Percentiles rank a stretch among this genome's conserved stretches.
Conservation (phyloP, 495 filamentous ascomycete species). For the Elaphomyces granulatus region DNA sequence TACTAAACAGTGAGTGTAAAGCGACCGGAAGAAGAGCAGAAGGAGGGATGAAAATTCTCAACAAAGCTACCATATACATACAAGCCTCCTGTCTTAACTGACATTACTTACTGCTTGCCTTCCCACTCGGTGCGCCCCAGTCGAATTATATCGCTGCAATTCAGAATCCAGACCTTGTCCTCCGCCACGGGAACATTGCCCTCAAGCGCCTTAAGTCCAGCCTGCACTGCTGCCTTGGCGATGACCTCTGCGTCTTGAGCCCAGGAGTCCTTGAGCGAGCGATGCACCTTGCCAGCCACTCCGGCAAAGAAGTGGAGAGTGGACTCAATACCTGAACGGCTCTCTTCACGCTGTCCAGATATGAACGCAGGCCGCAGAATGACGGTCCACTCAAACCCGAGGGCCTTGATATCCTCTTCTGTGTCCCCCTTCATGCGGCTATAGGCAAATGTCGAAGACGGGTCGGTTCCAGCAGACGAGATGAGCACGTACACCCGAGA, state of each 20-base stretch:
- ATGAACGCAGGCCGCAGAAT: slow-evolving; percentile 65
- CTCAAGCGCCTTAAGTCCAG: slow-evolving; percentile 32
- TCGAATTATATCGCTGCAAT: slow-evolving; percentile 23
- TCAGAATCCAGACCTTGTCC: slow-evolving; percentile 31
- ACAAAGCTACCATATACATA: too few species aligned
- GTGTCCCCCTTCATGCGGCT: slow-evolving; percentile 65
- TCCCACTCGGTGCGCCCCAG: slow-evolving; percentile 2
- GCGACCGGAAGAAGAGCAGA: too few species aligned
- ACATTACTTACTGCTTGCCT: too few species aligned
- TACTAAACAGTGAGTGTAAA: too few species aligned
- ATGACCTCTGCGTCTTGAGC: slow-evolving; percentile 67
- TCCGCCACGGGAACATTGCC: slow-evolving; percentile 30
- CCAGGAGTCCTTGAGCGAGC: slow-evolving; percentile 43
- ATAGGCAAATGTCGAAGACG: slow-evolving; percentile 39
- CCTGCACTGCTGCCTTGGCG: slow-evolving; percentile 52
- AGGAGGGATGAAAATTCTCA: too few species aligned
- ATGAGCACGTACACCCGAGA: slow-evolving; percentile 54
- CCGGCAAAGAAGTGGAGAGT: slow-evolving; percentile 32
- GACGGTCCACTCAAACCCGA: slow-evolving; percentile 60
- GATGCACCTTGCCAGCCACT: slow-evolving; percentile 38
- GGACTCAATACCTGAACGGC: slow-evolving; percentile 34
- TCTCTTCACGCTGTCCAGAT: slow-evolving; percentile 49
- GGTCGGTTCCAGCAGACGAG: slow-evolving; percentile 38
- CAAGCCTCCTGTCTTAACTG: too few species aligned
- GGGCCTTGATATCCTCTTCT: slow-evolving; percentile 54